Conservation (phyloP, 768 basidiomycete species). For the Rhizopogon roseolus region DNA sequence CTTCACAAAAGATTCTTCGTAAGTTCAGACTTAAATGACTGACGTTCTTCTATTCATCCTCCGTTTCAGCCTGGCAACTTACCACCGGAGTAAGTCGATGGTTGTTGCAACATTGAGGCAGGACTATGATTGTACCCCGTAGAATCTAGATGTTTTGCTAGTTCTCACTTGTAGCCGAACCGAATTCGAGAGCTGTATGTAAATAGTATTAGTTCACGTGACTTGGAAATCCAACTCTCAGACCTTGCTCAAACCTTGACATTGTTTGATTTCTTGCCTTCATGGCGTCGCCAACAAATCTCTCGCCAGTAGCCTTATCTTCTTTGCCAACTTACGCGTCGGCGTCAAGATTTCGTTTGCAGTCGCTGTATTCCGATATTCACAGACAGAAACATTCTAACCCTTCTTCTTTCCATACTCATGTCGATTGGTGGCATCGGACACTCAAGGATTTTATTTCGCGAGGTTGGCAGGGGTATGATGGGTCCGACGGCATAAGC, state of each 20-base stretch:
- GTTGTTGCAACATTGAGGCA: not conserved
- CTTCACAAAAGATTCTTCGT: conserved; percentile 22
- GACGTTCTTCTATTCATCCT: not conserved
- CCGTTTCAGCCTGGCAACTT: conserved; percentile 11
- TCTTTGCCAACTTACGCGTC: conserved; percentile 22
- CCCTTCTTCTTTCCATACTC: conserved; percentile 74
- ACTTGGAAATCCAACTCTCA: not conserved
- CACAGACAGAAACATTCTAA: conserved; percentile 81
- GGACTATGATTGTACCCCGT: not conserved
- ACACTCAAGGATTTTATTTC: conserved; percentile 59
- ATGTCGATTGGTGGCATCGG: conserved; percentile 84
- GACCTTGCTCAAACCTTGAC: too few relatives aligned
- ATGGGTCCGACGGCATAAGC: conserved; percentile 10
- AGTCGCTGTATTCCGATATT: conserved; percentile 86
- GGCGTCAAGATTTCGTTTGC: conserved; percentile 45
- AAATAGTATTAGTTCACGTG: not conserved
- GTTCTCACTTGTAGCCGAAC: not conserved
- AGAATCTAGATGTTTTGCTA: not conserved
- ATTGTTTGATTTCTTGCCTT: not conserved
- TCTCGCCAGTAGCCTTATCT: conserved; percentile 10
- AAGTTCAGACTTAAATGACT: conserved; percentile 1
- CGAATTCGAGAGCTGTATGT: too few relatives aligned
- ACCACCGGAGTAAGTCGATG: conserved; percentile 12
- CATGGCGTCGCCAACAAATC: conserved; percentile 14
- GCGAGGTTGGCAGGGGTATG: conserved; percentile 43